These are phyloP conservation scores for Pyrenula aspistea DNA, from an alignment of 495 filamentous ascomycete species.

Conservation along the genomic window DNA sequence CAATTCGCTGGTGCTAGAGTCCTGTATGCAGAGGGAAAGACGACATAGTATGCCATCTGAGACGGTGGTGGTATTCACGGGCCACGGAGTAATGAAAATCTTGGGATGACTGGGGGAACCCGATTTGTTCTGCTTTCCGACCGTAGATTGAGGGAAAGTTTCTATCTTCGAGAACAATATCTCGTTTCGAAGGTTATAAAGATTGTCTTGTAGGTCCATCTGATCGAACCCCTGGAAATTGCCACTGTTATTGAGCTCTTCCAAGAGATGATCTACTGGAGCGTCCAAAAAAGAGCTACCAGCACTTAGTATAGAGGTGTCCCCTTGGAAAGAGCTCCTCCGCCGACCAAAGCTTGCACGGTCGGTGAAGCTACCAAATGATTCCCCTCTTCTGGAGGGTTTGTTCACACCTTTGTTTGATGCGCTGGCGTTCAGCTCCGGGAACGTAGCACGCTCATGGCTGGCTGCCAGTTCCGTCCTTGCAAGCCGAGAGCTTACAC, in stretches of 20 bases:
- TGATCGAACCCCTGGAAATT: constrained; percentile 57
- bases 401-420: constrained; percentile 26
- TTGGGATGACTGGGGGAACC: constrained; percentile 34
- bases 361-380: constrained; percentile 56
- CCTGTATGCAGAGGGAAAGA: constrained; percentile 58
- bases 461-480: constrained; percentile 72
- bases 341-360: constrained; percentile 47
- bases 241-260: constrained; percentile 53
- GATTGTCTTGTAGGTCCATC: constrained; percentile 59
- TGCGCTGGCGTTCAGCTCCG: constrained; percentile 48
- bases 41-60: constrained; percentile 9
- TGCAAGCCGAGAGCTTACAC: constrained; percentile 89
- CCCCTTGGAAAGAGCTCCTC: constrained; percentile 25
- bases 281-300: constrained; percentile 48
- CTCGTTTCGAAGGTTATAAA: constrained; percentile 60
- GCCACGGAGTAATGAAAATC: constrained; percentile 51
- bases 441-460: constrained; percentile 63
- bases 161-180: constrained; percentile 63
- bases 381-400: constrained; percentile 52
- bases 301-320: constrained; percentile 28
- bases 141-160: neutral
- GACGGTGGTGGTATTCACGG: constrained; percentile 25
- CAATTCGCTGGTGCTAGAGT: constrained; percentile 50
- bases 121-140: constrained; percentile 23
- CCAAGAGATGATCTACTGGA: constrained; percentile 59